A percentile compares a stretch with the other conserved stretches of the same genome.
Evolutionary conservation across 106 monocot species (phyloP).

Genomic region (Posidonia australis): DNA sequence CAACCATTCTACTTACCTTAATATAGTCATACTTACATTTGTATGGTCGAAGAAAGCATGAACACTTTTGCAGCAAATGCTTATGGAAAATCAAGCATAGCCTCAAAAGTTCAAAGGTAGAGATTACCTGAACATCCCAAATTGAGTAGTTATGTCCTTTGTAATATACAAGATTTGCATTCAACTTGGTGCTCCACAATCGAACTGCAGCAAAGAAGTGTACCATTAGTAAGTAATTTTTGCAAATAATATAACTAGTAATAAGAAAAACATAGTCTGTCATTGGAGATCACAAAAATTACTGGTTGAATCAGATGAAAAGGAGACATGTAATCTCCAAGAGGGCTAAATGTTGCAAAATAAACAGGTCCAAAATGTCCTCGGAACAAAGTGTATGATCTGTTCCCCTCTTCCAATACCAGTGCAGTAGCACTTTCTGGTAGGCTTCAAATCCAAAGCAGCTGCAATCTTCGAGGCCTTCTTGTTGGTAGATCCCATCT

Average conservation of each 20-base stretch:
- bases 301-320: constrained; percentile 94
- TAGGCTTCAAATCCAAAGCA: too few relatives aligned
- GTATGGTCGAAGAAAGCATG: background rate
- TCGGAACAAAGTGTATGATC: constrained; percentile 55
- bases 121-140: constrained; percentile 90
- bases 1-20: too few relatives aligned
- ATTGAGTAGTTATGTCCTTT: constrained; percentile 99
- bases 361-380: constrained; percentile 91
- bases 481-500: too few relatives aligned
- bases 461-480: too few relatives aligned
- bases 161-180: constrained; percentile 90
- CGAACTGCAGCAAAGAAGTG: constrained; percentile 51
- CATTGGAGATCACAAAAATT: constrained; percentile 6
- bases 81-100: background rate
- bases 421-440: constrained; percentile 27
- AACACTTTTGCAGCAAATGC: background rate
- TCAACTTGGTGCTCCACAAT: constrained; percentile 89
- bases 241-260: background rate
- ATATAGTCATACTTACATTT: too few relatives aligned
- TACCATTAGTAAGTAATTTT: background rate
- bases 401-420: constrained; percentile 50
- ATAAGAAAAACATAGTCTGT: background rate
- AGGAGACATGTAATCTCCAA: constrained; percentile 90
- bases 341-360: constrained; percentile 76
- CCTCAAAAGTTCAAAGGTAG: background rate